Evolutionary conservation across 331 rosid genomes (phyloP).

Genomic region (Malus hybrid): DNA sequence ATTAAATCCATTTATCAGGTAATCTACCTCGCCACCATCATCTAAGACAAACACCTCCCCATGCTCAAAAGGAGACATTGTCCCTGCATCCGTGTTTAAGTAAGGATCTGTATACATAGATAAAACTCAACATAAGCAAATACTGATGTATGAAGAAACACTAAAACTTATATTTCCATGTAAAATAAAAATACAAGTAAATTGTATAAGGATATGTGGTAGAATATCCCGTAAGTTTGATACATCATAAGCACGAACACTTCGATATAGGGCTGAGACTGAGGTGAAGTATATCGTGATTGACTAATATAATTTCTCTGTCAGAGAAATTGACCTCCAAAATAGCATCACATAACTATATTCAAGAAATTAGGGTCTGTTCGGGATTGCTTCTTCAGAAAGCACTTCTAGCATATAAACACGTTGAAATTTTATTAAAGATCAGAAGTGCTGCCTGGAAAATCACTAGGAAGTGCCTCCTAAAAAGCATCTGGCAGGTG

Average conservation of each 20-base stretch:
- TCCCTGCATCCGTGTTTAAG: constrained; percentile 83
- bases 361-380: not conserved
- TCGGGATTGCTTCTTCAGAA: not conserved
- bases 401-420: not conserved
- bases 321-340: not conserved
- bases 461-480: not conserved
- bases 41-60: constrained; percentile 89
- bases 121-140: constrained; percentile 9
- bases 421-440: not conserved
- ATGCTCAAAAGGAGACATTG: constrained; percentile 91
- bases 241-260: not conserved
- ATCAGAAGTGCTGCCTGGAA: not conserved
- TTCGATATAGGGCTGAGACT: not conserved
- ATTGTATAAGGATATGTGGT: not conserved
- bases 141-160: not conserved
- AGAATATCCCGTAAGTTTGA: not conserved
- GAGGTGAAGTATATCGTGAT: no score
- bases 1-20: not conserved
- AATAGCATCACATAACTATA: not conserved
- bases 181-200: not conserved
- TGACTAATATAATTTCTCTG: not conserved
- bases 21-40: constrained; percentile 85
- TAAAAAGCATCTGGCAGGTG: not conserved
- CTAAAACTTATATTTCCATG: not conserved
- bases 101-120: constrained; percentile 61